These are phyloP conservation scores for Neurospora sp. DNA, from an alignment of 495 filamentous ascomycete species.

Conservation along the genomic window DNA sequence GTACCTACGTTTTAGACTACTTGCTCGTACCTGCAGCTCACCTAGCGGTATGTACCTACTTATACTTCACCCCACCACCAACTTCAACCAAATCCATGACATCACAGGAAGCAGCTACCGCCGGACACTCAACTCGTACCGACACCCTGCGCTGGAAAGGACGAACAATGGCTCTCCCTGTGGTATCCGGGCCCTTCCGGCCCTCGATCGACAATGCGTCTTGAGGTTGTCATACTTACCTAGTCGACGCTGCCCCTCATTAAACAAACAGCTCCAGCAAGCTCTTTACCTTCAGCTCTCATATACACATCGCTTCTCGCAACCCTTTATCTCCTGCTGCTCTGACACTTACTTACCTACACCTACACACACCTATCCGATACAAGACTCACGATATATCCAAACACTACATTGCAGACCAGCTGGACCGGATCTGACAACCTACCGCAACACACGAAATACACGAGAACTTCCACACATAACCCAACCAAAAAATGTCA, in stretches of 20 bases:
- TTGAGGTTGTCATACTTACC: background rate
- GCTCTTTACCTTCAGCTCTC: background rate
- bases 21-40: background rate
- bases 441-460: background rate
- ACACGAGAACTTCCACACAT: background rate
- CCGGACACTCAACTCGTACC: background rate
- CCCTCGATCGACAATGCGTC: background rate
- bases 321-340: background rate
- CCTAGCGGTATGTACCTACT: background rate
- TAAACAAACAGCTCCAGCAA: background rate
- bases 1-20: background rate
- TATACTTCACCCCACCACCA: background rate
- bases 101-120: background rate
- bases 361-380: background rate
- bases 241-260: background rate
- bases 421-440: background rate
- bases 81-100: background rate
- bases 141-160: background rate
- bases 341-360: background rate
- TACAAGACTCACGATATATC: background rate
- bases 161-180: background rate
- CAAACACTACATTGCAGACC: background rate
- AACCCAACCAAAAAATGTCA: constrained; percentile 11
- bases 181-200: background rate
- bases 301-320: background rate